Conservation (phyloP, 1,284 basidiomycete genomes). For the Amylostereum areolatum region DNA sequence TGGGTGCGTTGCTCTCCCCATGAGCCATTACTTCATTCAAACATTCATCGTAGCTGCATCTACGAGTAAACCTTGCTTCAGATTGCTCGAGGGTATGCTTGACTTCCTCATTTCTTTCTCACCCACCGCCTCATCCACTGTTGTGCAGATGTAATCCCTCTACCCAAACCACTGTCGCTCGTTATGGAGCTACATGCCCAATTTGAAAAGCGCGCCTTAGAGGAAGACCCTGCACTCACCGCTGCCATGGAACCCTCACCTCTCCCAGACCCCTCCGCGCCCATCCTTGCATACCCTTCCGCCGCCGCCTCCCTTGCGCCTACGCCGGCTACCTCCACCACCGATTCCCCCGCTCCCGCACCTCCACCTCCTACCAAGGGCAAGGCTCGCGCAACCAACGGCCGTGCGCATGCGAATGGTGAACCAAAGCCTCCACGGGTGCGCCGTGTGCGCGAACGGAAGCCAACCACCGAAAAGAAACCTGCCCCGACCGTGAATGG, state of each 20-base stretch:
- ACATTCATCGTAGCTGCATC: constrained; percentile 38
- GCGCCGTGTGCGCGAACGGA: constrained; percentile 20
- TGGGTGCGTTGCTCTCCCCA: constrained; percentile 42
- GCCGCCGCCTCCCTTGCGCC: constrained; percentile 4
- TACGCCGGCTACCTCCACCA: background rate
- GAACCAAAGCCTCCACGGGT: constrained; percentile 27
- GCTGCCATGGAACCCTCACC: constrained; percentile 17
- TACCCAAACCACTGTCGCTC: constrained; percentile 48
- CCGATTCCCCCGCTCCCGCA: constrained; percentile 15
- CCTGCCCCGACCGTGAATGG: constrained; percentile 1
- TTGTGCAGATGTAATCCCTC: constrained; percentile 58
- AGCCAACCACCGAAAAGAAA: background rate
- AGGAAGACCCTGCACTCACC: constrained; percentile 53
- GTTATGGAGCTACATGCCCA: constrained; percentile 51
- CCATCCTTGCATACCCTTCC: constrained; percentile 2
- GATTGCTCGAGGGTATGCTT: constrained; percentile 57
- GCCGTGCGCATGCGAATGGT: constrained; percentile 25
- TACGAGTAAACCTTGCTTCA: constrained; percentile 54
- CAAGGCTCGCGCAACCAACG: constrained; percentile 23
- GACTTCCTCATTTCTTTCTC: constrained; percentile 1
- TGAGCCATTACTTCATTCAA: constrained; percentile 5
- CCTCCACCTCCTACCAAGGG: constrained; percentile 30
- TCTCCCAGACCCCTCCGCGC: constrained; percentile 13
- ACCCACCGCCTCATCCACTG: background rate
- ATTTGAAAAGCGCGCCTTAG: constrained; percentile 51